A percentile compares a stretch with the other conserved stretches of the same genome.
Conservation (phyloP, 805 yeast genomes). For the Spathaspora gorwiae region DNA sequence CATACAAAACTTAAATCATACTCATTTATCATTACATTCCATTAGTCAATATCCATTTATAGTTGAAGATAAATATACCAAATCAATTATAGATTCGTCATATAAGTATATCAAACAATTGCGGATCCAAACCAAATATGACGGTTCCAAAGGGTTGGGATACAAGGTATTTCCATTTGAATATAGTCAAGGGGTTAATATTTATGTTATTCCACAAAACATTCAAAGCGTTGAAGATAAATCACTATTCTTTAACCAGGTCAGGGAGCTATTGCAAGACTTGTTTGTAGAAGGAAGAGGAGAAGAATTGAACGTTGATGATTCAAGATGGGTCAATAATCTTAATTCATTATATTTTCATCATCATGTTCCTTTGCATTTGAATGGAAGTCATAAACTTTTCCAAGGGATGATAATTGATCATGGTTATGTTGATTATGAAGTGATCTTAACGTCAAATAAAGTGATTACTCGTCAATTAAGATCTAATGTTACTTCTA, state of each 20-base stretch:
- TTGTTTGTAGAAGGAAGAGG: conserved; percentile 15
- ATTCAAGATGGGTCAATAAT: conserved; percentile 22
- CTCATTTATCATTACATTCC: conserved; percentile 8
- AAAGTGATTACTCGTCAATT: conserved; percentile 2
- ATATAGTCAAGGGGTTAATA: conserved; percentile 21
- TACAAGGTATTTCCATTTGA: conserved; percentile 23
- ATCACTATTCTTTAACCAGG: conserved; percentile 20
- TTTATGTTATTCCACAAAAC: conserved; percentile 25
- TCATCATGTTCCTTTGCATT: conserved; percentile 1
- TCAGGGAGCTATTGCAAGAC: conserved; percentile 2
- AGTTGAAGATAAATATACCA: conserved; percentile 16
- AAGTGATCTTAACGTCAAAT: not conserved
- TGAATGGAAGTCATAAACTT: conserved; percentile 2
- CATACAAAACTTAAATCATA: conserved; percentile 12
- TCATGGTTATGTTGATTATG: not conserved
- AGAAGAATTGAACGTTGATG: conserved; percentile 7
- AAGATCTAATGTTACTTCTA: not conserved
- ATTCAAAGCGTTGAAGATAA: conserved; percentile 9
- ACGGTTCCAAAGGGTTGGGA: conserved; percentile 1
- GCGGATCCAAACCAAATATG: conserved; percentile 14
- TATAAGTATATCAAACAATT: conserved; percentile 16
- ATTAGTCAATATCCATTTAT: conserved; percentile 8
- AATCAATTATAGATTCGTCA: not conserved
- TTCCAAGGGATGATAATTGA: not conserved
- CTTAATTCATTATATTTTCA: conserved; percentile 28